These are phyloP conservation scores for Mycena leptocephala DNA, from an alignment of 768 basidiomycete species.

Conservation along the genomic window DNA sequence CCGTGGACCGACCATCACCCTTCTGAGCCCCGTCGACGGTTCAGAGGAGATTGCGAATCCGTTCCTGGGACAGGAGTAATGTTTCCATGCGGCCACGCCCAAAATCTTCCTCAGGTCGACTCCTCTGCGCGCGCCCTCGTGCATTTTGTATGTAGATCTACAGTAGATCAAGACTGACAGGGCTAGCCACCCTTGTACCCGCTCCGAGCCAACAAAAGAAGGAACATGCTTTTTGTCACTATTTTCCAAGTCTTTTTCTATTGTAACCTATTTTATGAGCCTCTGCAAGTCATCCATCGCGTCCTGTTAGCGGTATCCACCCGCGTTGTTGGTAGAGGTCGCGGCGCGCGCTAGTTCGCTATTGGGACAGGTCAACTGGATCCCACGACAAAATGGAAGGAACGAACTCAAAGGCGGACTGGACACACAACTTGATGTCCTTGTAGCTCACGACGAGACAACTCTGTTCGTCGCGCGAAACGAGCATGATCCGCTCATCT, in stretches of 20 bases:
- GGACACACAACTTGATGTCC: slow-evolving; percentile 90
- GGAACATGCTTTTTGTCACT: slow-evolving; percentile 46
- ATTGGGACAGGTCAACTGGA: not conserved
- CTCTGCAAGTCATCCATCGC: not conserved
- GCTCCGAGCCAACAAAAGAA: slow-evolving; percentile 21
- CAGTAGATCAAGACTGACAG: not conserved
- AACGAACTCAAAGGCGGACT: slow-evolving; percentile 86
- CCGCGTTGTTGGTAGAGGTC: slow-evolving; percentile 13
- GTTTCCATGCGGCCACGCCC: not conserved
- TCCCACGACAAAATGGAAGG: not conserved
- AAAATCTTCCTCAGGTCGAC: not conserved
- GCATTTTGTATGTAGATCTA: not conserved
- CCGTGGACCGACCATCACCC: slow-evolving; percentile 94
- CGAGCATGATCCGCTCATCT: slow-evolving; percentile 96
- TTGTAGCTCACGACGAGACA: slow-evolving; percentile 95
- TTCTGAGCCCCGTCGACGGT: slow-evolving; percentile 95
- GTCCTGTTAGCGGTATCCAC: slow-evolving; percentile 28
- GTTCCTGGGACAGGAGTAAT: slow-evolving; percentile 80
- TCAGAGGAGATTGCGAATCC: slow-evolving; percentile 96
- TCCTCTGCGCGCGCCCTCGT: not conserved
- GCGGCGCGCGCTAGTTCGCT: slow-evolving; percentile 67
- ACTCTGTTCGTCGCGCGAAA: slow-evolving; percentile 95
- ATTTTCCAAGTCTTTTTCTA: slow-evolving; percentile 61
- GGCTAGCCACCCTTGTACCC: not conserved
- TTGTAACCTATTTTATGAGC: slow-evolving; percentile 77